These are phyloP conservation scores for Cyclotella atomus DNA, from an alignment of 108 stramenopile genomes.

Conservation along the genomic window DNA sequence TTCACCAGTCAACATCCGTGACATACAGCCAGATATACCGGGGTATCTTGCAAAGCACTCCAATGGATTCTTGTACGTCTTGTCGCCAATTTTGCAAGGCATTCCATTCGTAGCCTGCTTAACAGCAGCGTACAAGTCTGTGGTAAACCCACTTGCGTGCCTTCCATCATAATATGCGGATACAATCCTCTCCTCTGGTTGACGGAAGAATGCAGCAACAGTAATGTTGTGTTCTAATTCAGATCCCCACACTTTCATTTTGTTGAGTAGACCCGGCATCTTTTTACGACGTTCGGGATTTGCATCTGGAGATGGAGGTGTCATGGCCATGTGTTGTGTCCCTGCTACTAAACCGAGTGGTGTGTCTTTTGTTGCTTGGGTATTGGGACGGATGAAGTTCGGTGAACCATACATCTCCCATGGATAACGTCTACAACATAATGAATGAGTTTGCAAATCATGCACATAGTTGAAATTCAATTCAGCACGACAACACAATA, in stretches of 20 bases:
- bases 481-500: no score
- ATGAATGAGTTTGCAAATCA: background rate
- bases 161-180: constrained; percentile 41
- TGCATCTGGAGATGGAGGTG: constrained; percentile 9
- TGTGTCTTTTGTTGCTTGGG: constrained; percentile 12
- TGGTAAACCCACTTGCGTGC: constrained; percentile 38
- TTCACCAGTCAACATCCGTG: constrained; percentile 48
- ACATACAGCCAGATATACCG: constrained; percentile 49
- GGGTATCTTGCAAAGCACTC: constrained; percentile 50
- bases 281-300: constrained; percentile 15
- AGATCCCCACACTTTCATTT: constrained; percentile 24
- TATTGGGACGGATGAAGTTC: constrained; percentile 22
- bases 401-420: constrained; percentile 54
- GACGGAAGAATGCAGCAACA: constrained; percentile 47
- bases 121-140: background rate
- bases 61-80: constrained; percentile 32
- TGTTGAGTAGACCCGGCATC: background rate
- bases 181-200: constrained; percentile 50
- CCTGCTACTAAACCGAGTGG: constrained; percentile 46
- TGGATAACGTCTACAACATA: constrained; percentile 36
- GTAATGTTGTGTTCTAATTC: constrained; percentile 46
- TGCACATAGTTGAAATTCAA: background rate
- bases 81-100: constrained; percentile 5
- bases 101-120: background rate
- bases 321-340: constrained; percentile 43